Evolutionary conservation across 192 early-diverging fungal genomes (phyloP).

Genomic region (Dispira simplex): DNA sequence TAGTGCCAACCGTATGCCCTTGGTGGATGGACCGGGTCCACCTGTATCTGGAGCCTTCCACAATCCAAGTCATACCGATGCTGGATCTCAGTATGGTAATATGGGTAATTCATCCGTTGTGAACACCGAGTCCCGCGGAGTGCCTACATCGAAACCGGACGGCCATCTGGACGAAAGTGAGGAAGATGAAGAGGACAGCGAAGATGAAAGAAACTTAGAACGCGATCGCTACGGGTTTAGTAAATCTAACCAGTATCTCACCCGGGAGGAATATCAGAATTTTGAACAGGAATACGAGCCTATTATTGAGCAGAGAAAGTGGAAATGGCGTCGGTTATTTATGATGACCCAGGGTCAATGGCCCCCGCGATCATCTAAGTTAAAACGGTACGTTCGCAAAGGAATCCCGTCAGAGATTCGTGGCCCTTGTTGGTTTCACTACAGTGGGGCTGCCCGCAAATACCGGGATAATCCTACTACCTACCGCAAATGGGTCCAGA

Average conservation of each 20-base stretch:
- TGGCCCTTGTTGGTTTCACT: constrained; percentile 48
- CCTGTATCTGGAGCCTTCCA: too few relatives aligned
- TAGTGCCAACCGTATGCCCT: too few relatives aligned
- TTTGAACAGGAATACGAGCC: constrained; percentile 33
- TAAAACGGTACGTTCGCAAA: constrained; percentile 62
- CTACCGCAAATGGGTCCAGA: constrained; percentile 24
- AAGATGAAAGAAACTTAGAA: not conserved
- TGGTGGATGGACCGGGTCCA: too few relatives aligned
- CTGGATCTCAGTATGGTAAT: not conserved
- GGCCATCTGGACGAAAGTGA: constrained; percentile 5
- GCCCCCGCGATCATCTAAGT: constrained; percentile 25
- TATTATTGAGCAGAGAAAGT: constrained; percentile 25
- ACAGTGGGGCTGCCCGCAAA: constrained; percentile 49
- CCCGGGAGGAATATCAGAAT: constrained; percentile 24
- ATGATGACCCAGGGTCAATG: constrained; percentile 24
- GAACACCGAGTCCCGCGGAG: not conserved
- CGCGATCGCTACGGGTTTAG: constrained; percentile 43
- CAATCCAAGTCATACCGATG: too few relatives aligned
- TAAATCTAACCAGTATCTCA: constrained; percentile 30
- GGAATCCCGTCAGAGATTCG: constrained; percentile 59
- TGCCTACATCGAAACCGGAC: not conserved
- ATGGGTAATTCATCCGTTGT: not conserved
- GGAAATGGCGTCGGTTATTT: constrained; percentile 33
- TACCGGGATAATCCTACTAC: constrained; percentile 36
- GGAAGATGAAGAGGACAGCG: not conserved